Evolutionary conservation across 1,139 yeast species (phyloP).

Genomic region (Protomyces macrosporus): DNA sequence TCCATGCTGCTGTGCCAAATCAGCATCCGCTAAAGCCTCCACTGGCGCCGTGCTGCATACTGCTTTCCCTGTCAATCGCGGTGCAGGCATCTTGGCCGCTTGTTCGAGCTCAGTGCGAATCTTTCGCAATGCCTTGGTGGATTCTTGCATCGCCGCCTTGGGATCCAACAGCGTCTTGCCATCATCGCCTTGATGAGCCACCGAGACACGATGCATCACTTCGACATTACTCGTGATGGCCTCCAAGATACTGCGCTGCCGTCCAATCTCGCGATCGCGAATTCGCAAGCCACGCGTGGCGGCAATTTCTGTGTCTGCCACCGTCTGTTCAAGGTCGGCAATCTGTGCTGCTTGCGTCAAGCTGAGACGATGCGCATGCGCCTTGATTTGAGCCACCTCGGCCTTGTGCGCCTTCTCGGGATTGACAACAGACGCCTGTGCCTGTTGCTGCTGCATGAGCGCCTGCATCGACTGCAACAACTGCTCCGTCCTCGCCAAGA

Average conservation of each 20-base stretch:
- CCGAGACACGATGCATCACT: background rate
- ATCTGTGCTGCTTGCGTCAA: background rate
- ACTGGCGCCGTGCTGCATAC: background rate
- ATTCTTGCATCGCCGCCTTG: background rate
- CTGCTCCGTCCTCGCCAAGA: background rate
- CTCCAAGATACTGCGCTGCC: background rate
- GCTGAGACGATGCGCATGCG: background rate
- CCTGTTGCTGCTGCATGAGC: background rate
- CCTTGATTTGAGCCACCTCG: background rate
- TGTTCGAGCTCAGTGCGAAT: background rate
- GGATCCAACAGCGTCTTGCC: background rate
- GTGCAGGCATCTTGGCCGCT: background rate
- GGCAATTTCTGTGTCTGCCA: background rate
- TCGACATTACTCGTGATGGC: background rate
- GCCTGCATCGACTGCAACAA: background rate
- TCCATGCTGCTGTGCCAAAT: background rate
- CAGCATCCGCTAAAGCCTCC: background rate
- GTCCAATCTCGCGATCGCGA: background rate
- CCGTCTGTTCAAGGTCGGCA: background rate
- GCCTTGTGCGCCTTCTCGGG: background rate
- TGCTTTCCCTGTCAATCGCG: background rate
- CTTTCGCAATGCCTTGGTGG: background rate
- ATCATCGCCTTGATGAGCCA: background rate
- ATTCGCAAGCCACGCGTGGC: background rate
- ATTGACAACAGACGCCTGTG: background rate